Evolutionary conservation across 1,139 yeast species (phyloP).

Genomic region (Wickerhamomyces sp.): DNA sequence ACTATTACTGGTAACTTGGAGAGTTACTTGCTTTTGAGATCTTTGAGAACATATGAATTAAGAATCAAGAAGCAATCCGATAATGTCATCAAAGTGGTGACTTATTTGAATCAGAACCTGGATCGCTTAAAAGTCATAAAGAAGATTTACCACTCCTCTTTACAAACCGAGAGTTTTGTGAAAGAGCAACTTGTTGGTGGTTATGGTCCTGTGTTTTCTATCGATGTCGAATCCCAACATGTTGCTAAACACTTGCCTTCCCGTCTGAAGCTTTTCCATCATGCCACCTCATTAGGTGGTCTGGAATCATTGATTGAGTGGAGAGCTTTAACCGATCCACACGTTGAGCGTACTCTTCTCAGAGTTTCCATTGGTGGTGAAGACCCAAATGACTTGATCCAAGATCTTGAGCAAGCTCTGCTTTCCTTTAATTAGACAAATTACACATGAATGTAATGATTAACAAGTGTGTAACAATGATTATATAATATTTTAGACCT

Average conservation of each 20-base stretch:
- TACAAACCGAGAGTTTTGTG: constrained; percentile 65
- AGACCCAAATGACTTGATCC: constrained; percentile 64
- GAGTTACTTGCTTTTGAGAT: constrained; percentile 66
- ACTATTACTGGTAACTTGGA: constrained; percentile 78
- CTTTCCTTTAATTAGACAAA: constrained; percentile 7
- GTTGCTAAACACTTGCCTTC: constrained; percentile 65
- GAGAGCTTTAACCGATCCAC: constrained; percentile 72
- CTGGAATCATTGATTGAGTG: constrained; percentile 88
- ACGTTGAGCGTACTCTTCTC: constrained; percentile 50
- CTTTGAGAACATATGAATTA: constrained; percentile 73
- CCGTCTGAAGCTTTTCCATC: constrained; percentile 66
- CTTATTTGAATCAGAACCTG: constrained; percentile 48
- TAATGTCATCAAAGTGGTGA: constrained; percentile 60
- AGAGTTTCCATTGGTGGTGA: constrained; percentile 82
- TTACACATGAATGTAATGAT: too few relatives aligned
- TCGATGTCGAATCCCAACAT: constrained; percentile 46
- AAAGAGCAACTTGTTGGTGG: constrained; percentile 62
- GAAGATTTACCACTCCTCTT: constrained; percentile 63
- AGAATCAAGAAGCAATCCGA: constrained; percentile 64
- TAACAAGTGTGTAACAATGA: not conserved
- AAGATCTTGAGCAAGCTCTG: constrained; percentile 52
- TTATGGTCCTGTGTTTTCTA: constrained; percentile 69
- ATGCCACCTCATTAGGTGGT: constrained; percentile 94
- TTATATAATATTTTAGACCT: too few relatives aligned
- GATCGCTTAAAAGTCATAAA: constrained; percentile 44